Evolutionary conservation across 2,329 filamentous ascomycete genomes (phyloP).

Genomic region (Fusarium lyarnte): DNA sequence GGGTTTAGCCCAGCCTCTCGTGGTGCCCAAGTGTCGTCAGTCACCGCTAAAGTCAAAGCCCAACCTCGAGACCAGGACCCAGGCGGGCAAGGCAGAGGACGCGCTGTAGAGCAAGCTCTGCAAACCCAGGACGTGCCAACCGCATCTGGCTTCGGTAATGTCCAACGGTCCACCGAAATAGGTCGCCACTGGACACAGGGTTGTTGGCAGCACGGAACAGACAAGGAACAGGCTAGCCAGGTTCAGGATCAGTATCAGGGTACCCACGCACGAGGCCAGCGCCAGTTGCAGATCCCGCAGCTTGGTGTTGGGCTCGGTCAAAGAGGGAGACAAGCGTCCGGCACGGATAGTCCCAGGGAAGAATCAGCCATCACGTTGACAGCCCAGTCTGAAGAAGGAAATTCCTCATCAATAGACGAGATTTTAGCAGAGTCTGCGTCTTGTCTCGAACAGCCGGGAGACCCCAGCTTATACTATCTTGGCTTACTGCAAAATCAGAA

Average conservation of each 20-base stretch:
- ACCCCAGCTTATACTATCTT: constrained; percentile 32
- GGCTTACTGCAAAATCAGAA: constrained; percentile 34
- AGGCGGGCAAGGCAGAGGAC: constrained; percentile 25
- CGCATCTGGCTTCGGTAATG: constrained; percentile 34
- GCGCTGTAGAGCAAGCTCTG: constrained; percentile 21
- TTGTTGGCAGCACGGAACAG: constrained; percentile 30
- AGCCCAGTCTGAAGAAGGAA: constrained; percentile 16
- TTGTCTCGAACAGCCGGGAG: constrained; percentile 21
- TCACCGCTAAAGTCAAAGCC: constrained; percentile 38
- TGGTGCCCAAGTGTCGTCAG: constrained; percentile 36
- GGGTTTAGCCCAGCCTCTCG: constrained; percentile 13
- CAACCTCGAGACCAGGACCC: constrained; percentile 22
- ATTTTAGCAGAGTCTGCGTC: constrained; percentile 27
- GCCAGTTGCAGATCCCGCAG: constrained; percentile 41
- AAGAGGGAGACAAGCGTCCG: constrained; percentile 36
- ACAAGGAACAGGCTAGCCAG: constrained; percentile 29
- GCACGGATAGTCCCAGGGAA: constrained; percentile 17
- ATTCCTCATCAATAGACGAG: constrained; percentile 16
- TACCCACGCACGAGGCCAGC: constrained; percentile 39
- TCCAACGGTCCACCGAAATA: constrained; percentile 43
- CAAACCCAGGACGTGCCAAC: constrained; percentile 33
- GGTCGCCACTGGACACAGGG: constrained; percentile 34
- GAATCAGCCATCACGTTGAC: constrained; percentile 16
- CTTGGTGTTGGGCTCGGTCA: constrained; percentile 41
- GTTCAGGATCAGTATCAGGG: constrained; percentile 38